Conservation (phyloP, 1,284 basidiomycete species). For the Pterula multifida region DNA sequence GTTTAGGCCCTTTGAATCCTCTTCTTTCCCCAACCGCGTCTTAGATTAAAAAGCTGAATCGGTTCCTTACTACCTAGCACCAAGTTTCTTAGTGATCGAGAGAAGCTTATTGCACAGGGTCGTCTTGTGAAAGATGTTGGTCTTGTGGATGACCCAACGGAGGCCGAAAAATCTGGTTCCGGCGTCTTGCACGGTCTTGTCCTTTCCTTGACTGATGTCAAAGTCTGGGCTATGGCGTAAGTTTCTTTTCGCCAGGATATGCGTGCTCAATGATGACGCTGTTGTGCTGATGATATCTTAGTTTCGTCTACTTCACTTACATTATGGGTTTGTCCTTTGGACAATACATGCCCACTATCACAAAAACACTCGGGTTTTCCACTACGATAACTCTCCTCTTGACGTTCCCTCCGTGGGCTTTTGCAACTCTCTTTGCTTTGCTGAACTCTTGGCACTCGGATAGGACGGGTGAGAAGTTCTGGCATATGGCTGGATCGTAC, state of each 20-base stretch:
- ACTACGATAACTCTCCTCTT: constrained; percentile 15
- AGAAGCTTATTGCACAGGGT: constrained; percentile 11
- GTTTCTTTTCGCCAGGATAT: constrained; percentile 7
- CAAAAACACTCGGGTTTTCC: constrained; percentile 15
- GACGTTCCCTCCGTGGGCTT: constrained; percentile 15
- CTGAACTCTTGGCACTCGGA: constrained; percentile 12
- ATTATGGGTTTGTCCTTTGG: constrained; percentile 18
- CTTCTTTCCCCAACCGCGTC: no score
- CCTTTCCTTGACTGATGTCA: constrained; percentile 28
- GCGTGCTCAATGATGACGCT: background rate
- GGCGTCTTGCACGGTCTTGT: constrained; percentile 17
- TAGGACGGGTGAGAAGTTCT: constrained; percentile 11
- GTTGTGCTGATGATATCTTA: background rate
- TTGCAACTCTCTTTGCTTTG: constrained; percentile 12
- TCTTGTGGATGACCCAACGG: constrained; percentile 11
- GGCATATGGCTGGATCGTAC: constrained; percentile 10
- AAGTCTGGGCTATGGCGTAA: constrained; percentile 22
- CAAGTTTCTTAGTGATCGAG: constrained; percentile 10
- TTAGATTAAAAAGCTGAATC: no score
- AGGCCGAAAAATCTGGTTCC: constrained; percentile 9
- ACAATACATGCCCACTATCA: constrained; percentile 22
- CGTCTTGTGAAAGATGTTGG: constrained; percentile 12
- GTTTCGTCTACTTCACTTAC: constrained; percentile 13
- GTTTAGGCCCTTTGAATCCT: background rate
- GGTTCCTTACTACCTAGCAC: no score